Conservation (phyloP, 305 asterid species). For the Fraxinus sp. region DNA sequence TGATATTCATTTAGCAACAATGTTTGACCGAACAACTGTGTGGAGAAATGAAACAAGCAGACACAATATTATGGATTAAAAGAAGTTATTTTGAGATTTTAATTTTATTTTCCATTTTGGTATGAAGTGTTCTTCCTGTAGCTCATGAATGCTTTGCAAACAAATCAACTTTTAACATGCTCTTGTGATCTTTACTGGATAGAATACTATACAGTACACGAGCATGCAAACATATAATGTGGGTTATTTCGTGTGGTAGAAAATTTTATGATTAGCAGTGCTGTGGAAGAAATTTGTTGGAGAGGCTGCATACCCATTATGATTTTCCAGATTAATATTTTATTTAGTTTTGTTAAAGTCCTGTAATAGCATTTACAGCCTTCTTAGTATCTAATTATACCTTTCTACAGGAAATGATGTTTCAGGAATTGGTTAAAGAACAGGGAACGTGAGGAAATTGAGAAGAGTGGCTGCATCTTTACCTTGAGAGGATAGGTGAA, state of each 20-base stretch:
- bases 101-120: background rate
- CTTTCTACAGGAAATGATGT: background rate
- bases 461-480: constrained; percentile 13
- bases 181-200: constrained; percentile 2
- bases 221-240: background rate
- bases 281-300: background rate
- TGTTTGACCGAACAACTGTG: background rate
- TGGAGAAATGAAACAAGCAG: background rate
- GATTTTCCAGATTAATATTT: background rate
- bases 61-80: background rate
- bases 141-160: constrained; percentile 14
- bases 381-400: constrained; percentile 14
- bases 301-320: background rate
- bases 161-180: constrained; percentile 15
- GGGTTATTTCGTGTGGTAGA: constrained; percentile 4
- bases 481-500: constrained; percentile 7
- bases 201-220: background rate
- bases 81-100: background rate
- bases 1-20: background rate
- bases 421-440: constrained; percentile 27
- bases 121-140: background rate
- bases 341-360: background rate
- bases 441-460: constrained; percentile 5
- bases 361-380: background rate
- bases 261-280: background rate